Base-by-base conservation (phyloP, 1,284 basidiomycete genomes). In the Malassezia sp. region DNA sequence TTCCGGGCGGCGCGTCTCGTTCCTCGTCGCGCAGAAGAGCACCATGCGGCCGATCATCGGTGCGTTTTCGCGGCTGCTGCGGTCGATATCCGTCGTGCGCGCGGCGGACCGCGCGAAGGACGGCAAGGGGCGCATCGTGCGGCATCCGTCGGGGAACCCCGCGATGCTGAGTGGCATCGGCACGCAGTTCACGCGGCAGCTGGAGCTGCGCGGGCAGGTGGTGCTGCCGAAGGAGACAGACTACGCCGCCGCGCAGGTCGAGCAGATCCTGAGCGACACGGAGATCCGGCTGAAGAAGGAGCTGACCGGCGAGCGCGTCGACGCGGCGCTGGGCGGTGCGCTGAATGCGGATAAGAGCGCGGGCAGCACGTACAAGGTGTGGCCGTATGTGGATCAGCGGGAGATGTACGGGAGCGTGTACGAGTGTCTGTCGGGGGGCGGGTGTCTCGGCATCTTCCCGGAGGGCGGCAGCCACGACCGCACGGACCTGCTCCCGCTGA, bases 341-440 rank as follows among this genome's bases (percentile, higher is more conserved):
- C 37, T 20, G 46, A 17, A 52, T 15, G 22, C 44, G 35, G 34
- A 10, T 36, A 46, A 55, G 2, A 40, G 42, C 17, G 21, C 18
- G 5, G 64, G 62, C 2, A 57, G 54, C 54, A 53, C 51, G 40
- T 70, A 65, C 54, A 61, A 62, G 26, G 59, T 56, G 36, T 53
- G 67, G 17, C 67, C 67, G 23, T 69, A 59, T 45, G 80, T 96
- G 51, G 84, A 93, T 73, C 90, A 96, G 71, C 80, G 84, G 52
- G 80, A 87, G 53, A 96, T 96, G 82, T 99, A 96, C 71, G 80
- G 83, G 18, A 79, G 87, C 53, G 93, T 97, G 4, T 99, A 95
- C 71, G 77, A 86, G 60, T 80, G 81, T 53, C 75, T 99, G 50
- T 85, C 82, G 50, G 79, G 84, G 44, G 85, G 86, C 14, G 87